Conservation (phyloP, 257 asterid genomes). For the Eucommia ulmoides region DNA sequence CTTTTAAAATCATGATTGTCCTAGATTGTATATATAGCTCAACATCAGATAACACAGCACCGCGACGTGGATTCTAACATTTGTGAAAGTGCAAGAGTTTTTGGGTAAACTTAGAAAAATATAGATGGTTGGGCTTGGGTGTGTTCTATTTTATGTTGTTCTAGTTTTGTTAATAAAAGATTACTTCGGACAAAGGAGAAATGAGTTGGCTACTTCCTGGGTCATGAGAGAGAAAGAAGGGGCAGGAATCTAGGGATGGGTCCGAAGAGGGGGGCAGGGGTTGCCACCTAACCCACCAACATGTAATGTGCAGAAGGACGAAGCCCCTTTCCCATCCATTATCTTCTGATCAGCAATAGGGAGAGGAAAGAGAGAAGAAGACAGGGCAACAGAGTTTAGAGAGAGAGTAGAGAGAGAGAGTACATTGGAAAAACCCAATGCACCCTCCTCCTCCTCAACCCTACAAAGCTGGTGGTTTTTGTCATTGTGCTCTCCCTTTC, state of each 20-base stretch:
- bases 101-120: background rate
- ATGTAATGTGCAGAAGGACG: background rate
- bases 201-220: background rate
- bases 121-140: background rate
- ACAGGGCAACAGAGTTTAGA: too few species aligned
- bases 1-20: too few species aligned
- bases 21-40: too few species aligned
- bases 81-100: background rate
- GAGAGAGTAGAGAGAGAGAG: background rate
- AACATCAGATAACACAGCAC: too few species aligned
- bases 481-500: constrained; percentile 19
- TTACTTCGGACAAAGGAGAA: background rate
- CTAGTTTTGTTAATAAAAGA: background rate
- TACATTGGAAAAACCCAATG: background rate
- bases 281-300: constrained; percentile 3
- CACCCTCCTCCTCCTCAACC: constrained; percentile 21
- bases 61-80: too few species aligned
- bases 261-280: constrained; percentile 1
- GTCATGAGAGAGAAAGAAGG: background rate
- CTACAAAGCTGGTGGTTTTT: constrained; percentile 27
- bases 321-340: constrained; percentile 1
- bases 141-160: too few species aligned
- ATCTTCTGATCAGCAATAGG: background rate
- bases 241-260: background rate
- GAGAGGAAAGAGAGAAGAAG: too few species aligned